Base-by-base conservation (phyloP, 2,329 filamentous ascomycete genomes). In the Stylonectria norvegica region DNA sequence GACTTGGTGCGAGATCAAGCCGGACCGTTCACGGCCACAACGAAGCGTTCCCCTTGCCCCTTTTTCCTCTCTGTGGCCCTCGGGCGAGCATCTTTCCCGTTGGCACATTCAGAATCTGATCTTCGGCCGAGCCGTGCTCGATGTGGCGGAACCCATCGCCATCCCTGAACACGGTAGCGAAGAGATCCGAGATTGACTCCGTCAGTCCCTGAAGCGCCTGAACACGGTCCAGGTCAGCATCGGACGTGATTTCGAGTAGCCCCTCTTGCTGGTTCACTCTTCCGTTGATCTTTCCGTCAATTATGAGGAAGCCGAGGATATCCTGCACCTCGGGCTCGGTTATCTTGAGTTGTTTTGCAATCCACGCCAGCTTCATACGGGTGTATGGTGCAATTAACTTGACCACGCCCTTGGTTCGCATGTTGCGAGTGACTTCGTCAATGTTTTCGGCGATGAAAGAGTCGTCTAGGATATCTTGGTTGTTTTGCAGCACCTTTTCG, bases 401-500 rank as follows among this genome's bases (percentile, higher is more conserved):
- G 49, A 95, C 71, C 8, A 97, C 83, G 1, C 90, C 91, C 73
- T 96, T 96, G 51, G 90, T 97, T 39, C 93, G 86, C 85, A 98
- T 95, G 65, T 93, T 96, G 30, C 93, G 86, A 37, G 91, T 98
- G 42, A 98, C 91, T 68, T 98, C 93, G 65, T 97, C 93, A 54
- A 98, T 98, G 62, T 98, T 97, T 68, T 97, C 93, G 19, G 91
- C 91, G 55, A 98, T 98, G 69, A 97, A 98, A 0, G 87, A 83
- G 63, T 98, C 93, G 10, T 85, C 81, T 27, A 97, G 75, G 18
- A 98, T 83, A 60, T 96, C 93, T 57, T 83, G 84, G 69, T 96
- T 94, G 58, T 83, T 83, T 57, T 88, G 82, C 40, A 98, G 73
- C 25, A 96, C 89, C 39, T 79, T 82, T 66, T 96, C 89, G 66